Evolutionary conservation across 164 flowering plant genomes (phyloP).

Genomic region (Echeveria elegans): DNA sequence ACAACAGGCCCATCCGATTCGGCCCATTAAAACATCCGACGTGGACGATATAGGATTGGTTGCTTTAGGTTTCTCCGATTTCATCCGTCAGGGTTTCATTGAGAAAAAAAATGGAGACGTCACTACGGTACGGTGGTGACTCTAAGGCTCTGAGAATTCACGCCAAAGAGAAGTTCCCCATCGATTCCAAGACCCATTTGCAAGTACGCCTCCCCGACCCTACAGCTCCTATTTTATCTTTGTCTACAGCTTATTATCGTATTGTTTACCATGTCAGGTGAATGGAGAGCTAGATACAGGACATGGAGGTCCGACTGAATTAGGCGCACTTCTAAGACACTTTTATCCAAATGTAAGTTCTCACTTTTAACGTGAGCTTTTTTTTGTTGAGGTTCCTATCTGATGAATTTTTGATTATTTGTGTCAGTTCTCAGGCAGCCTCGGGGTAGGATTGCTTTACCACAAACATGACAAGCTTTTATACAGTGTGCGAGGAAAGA

Average conservation of each 20-base stretch:
- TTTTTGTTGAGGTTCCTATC: not conserved
- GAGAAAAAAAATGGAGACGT: constrained; percentile 48
- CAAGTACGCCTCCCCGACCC: constrained; percentile 44
- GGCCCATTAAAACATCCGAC: no score
- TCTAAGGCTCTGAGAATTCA: constrained; percentile 62
- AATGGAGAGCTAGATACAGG: constrained; percentile 78
- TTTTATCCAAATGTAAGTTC: constrained; percentile 52
- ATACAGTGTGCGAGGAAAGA: constrained; percentile 59
- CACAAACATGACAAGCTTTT: constrained; percentile 36
- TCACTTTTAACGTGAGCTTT: not conserved
- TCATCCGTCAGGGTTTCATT: constrained; percentile 1
- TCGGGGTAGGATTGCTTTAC: constrained; percentile 63
- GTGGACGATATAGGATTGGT: no score
- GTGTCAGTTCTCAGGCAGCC: constrained; percentile 42
- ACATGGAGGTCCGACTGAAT: constrained; percentile 38
- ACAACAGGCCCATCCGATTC: no score
- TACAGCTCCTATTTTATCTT: no score
- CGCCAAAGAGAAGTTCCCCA: constrained; percentile 67
- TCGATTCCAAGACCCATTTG: constrained; percentile 41
- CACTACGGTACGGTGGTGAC: constrained; percentile 48
- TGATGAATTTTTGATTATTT: not conserved
- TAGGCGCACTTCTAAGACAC: constrained; percentile 45
- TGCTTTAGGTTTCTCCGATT: not conserved
- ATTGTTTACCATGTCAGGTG: constrained; percentile 29
- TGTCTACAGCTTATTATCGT: not conserved